These are phyloP conservation scores for Clarireedia hainanense DNA, from an alignment of 2,329 filamentous ascomycete genomes.

Conservation along the genomic window DNA sequence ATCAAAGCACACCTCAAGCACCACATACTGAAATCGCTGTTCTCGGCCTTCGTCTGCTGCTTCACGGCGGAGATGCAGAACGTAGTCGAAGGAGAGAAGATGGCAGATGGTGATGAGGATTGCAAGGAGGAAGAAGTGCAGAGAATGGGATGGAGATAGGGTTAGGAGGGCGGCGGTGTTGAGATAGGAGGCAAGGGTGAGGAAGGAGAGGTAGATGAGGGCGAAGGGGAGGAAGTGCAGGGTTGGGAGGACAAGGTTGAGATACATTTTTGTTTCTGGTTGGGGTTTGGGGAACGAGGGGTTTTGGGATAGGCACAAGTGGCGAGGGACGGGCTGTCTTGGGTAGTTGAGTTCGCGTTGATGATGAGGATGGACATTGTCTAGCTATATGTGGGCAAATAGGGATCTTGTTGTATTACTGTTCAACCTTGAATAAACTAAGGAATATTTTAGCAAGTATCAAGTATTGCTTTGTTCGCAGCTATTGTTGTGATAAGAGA, in stretches of 20 bases:
- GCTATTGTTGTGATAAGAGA: too few relatives aligned
- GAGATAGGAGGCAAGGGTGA: background rate
- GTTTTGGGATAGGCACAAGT: slow-evolving; percentile 29
- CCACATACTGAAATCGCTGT: too few relatives aligned
- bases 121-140: background rate
- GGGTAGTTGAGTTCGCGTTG: slow-evolving; percentile 32
- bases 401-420: slow-evolving; percentile 49
- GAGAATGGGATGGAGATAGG: background rate
- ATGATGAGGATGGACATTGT: slow-evolving; percentile 58
- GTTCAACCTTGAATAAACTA: slow-evolving; percentile 60
- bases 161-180: too few relatives aligned
- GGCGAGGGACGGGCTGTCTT: too few relatives aligned
- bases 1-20: too few relatives aligned
- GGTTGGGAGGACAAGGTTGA: too few relatives aligned
- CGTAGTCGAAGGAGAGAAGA: too few relatives aligned
- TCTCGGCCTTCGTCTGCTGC: too few relatives aligned
- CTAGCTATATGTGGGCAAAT: slow-evolving; percentile 53
- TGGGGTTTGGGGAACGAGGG: slow-evolving; percentile 21
- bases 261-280: too few relatives aligned
- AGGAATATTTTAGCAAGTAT: slow-evolving; percentile 9
- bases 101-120: background rate
- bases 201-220: slow-evolving; percentile 43
- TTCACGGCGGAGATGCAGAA: too few relatives aligned
- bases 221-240: slow-evolving; percentile 55
- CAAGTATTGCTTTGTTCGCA: too few relatives aligned